Percentiles rank a stretch among this genome's conserved stretches.
phyloP scores from a whole-genome alignment of 257 asterid species.

The Perilla frutescens region DNA sequence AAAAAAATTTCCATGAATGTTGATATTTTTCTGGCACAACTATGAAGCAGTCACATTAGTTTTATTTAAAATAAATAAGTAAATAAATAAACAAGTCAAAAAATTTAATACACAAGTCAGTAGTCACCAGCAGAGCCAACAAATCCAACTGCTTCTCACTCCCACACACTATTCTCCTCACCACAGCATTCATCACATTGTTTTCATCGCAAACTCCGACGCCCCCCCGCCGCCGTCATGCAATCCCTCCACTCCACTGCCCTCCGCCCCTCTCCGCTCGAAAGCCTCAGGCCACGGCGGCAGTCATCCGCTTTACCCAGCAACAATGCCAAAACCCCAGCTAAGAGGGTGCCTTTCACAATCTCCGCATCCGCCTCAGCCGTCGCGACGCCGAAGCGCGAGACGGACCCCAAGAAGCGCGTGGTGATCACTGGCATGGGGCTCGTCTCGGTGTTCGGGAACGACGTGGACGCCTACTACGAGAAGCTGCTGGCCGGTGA shows the following conservation, averaged over 20 bases:
- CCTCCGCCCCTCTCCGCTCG: conserved; percentile 51
- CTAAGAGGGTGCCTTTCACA: conserved; percentile 38
- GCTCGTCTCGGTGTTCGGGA: conserved; percentile 63
- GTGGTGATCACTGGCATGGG: conserved; percentile 71
- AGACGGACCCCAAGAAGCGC: conserved; percentile 67
- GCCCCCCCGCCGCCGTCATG: conserved; percentile 39
- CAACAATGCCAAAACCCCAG: conserved; percentile 41
- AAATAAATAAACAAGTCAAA: too few species aligned
- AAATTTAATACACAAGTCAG: neutral
- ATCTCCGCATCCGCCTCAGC: conserved; percentile 47
- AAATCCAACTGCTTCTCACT: conserved; percentile 27
- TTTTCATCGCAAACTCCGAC: conserved; percentile 42
- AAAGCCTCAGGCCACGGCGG: conserved; percentile 34
- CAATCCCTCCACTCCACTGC: conserved; percentile 51
- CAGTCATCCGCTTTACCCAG: conserved; percentile 31
- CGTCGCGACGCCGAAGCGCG: conserved; percentile 55
- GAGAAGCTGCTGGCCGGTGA: conserved; percentile 60
- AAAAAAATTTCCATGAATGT: too few species aligned
- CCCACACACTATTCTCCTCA: neutral
- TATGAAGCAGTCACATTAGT: too few species aligned
- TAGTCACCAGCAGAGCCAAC: conserved; percentile 4
- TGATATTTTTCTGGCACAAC: too few species aligned
- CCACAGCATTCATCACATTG: conserved; percentile 25
- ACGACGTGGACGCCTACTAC: conserved; percentile 59
- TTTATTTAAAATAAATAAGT: too few species aligned